Conservation (phyloP, 2,329 filamentous ascomycete species). For the Penicillium sp. region DNA sequence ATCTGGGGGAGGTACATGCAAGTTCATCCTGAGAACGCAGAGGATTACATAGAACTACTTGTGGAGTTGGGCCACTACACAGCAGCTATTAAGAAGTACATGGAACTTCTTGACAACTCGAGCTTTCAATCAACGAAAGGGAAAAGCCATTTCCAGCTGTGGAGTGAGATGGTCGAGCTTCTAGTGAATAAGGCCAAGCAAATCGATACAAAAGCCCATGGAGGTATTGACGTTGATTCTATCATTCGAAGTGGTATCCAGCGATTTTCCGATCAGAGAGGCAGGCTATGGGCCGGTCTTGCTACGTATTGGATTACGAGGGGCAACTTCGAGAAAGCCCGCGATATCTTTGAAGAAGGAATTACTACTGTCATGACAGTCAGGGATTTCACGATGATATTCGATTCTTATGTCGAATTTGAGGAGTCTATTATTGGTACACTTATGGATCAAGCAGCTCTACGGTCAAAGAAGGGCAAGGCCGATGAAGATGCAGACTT, state of each 20-base stretch:
- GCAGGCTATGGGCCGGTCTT: constrained; percentile 89
- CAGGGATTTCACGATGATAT: constrained; percentile 91
- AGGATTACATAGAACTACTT: constrained; percentile 91
- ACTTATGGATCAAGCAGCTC: constrained; percentile 82
- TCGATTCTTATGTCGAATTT: constrained; percentile 94
- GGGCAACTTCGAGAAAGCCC: constrained; percentile 85
- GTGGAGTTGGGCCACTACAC: constrained; percentile 78
- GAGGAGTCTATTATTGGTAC: constrained; percentile 92
- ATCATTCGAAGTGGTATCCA: constrained; percentile 90
- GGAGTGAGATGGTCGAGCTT: constrained; percentile 95
- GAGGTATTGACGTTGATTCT: constrained; percentile 81
- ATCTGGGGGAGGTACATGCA: constrained; percentile 97
- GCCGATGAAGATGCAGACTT: constrained; percentile 82
- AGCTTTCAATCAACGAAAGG: constrained; percentile 88
- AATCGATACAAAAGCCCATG: constrained; percentile 74
- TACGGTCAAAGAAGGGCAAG: constrained; percentile 72
- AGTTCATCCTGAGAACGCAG: constrained; percentile 88
- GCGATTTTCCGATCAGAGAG: constrained; percentile 87
- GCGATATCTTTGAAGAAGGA: constrained; percentile 93
- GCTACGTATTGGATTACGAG: constrained; percentile 95
- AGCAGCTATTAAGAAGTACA: constrained; percentile 86
- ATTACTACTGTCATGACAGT: constrained; percentile 99
- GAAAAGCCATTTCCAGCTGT: constrained; percentile 93
- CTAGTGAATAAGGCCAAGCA: constrained; percentile 86
- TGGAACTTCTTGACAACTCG: constrained; percentile 84